phyloP scores from a whole-genome alignment of 192 early-diverging fungal genomes.

The Mortierella hygrophila region DNA sequence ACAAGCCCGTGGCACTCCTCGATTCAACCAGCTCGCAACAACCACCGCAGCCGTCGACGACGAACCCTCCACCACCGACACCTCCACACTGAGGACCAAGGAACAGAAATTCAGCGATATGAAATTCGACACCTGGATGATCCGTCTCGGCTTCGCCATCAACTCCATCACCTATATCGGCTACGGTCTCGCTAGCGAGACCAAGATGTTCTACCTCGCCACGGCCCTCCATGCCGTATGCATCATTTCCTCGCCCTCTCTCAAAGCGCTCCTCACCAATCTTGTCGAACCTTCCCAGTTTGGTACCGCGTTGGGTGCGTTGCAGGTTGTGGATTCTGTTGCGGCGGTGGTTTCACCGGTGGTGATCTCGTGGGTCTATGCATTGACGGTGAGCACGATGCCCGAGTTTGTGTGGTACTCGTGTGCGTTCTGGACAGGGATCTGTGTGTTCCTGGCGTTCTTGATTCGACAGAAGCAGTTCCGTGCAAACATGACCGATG shows the following conservation, averaged over 20 bases:
- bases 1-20: neutral
- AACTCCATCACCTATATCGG: slow-evolving; percentile 48
- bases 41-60: no score
- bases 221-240: slow-evolving; percentile 41
- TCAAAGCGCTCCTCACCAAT: slow-evolving; percentile 60
- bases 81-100: neutral
- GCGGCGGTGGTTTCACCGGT: slow-evolving; percentile 59
- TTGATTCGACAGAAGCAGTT: slow-evolving; percentile 58
- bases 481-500: slow-evolving; percentile 23
- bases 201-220: slow-evolving; percentile 27
- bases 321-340: slow-evolving; percentile 61
- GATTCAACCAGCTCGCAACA: neutral
- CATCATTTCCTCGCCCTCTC: slow-evolving; percentile 53
- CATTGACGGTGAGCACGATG: slow-evolving; percentile 50
- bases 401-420: slow-evolving; percentile 63
- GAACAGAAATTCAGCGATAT: slow-evolving; percentile 46
- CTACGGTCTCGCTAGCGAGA: slow-evolving; percentile 46
- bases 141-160: slow-evolving; percentile 56
- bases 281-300: slow-evolving; percentile 60
- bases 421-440: slow-evolving; percentile 44
- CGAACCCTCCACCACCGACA: neutral
- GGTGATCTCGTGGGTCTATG: slow-evolving; percentile 62
- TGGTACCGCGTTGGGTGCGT: slow-evolving; percentile 63
- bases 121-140: slow-evolving; percentile 62
- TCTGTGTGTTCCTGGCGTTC: slow-evolving; percentile 53